phyloP scores from a whole-genome alignment of 345 rosid species.

The Gossypium longicalyx region DNA sequence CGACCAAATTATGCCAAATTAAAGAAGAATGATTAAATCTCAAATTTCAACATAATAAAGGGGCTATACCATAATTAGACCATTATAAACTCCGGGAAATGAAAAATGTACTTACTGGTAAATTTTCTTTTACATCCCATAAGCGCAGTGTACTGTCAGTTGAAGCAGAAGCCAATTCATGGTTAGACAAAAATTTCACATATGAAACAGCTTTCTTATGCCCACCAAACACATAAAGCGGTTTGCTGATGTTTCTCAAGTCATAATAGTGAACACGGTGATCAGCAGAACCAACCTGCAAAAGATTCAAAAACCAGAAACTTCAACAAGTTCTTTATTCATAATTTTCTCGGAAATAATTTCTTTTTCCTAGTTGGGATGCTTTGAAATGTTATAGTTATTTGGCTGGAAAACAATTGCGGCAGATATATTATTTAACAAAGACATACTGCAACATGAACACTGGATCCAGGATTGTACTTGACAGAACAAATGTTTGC shows the following conservation, averaged over 20 bases:
- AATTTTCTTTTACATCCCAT: slow-evolving; percentile 60
- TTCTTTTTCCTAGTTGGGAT: neutral
- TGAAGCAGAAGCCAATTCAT: slow-evolving; percentile 53
- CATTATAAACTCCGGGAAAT: neutral
- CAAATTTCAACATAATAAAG: no score
- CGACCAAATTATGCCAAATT: no score
- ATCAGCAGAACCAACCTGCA: slow-evolving; percentile 67
- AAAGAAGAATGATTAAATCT: no score
- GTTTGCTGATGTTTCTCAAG: slow-evolving; percentile 45
- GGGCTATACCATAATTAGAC: slow-evolving; percentile 17
- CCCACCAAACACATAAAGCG: slow-evolving; percentile 55
- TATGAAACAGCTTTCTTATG: slow-evolving; percentile 60
- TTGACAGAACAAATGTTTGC: slow-evolving; percentile 59
- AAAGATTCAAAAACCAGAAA: neutral
- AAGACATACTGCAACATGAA: slow-evolving; percentile 49
- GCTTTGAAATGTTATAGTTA: neutral
- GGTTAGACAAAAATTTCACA: slow-evolving; percentile 56
- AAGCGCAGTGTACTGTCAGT: slow-evolving; percentile 27
- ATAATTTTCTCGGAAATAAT: neutral
- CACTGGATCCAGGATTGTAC: slow-evolving; percentile 63
- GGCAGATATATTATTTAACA: neutral
- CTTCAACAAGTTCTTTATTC: neutral
- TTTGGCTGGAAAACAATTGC: neutral
- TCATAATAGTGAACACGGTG: slow-evolving; percentile 58
- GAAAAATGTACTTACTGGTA: slow-evolving; percentile 34